Evolutionary conservation across 2,329 filamentous ascomycete species (phyloP).

Genomic region (Thielaviopsis ethacetica): DNA sequence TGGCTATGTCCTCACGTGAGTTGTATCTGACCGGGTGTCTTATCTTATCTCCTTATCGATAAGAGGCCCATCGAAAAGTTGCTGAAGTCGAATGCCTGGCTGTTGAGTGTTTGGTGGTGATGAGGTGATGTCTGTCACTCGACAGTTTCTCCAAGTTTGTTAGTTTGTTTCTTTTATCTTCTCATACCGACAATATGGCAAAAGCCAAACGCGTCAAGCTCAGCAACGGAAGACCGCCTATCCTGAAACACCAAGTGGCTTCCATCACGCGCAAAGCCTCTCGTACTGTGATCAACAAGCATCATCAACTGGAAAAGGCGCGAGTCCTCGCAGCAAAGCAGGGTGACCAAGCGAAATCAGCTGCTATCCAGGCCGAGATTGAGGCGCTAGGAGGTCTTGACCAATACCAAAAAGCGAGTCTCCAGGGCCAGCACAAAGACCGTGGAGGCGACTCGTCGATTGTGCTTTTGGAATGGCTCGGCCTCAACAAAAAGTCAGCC

Average conservation of each 20-base stretch:
- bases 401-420: slow-evolving; percentile 49
- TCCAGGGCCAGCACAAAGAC: slow-evolving; percentile 50
- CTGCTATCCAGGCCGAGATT: slow-evolving; percentile 34
- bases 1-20: background rate
- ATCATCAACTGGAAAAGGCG: slow-evolving; percentile 49
- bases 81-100: background rate
- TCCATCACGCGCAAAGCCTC: slow-evolving; percentile 47
- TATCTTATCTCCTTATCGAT: slow-evolving; percentile 3
- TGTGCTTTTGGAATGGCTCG: slow-evolving; percentile 47
- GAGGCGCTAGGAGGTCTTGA: slow-evolving; percentile 42
- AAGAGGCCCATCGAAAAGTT: slow-evolving; percentile 7
- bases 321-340: slow-evolving; percentile 35
- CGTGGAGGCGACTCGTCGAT: slow-evolving; percentile 52
- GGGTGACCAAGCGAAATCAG: slow-evolving; percentile 33
- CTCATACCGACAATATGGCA: slow-evolving; percentile 18
- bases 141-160: background rate
- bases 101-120: background rate
- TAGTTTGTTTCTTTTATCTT: background rate
- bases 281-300: slow-evolving; percentile 45
- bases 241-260: slow-evolving; percentile 24
- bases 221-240: slow-evolving; percentile 35
- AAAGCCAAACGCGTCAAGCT: slow-evolving; percentile 14
- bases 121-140: background rate
- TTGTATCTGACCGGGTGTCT: background rate
- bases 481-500: slow-evolving; percentile 12